Percentiles rank a stretch among this genome's conserved stretches.
Evolutionary conservation across 2,329 filamentous ascomycete species (phyloP).

Genomic region (Sclerotinia minor): DNA sequence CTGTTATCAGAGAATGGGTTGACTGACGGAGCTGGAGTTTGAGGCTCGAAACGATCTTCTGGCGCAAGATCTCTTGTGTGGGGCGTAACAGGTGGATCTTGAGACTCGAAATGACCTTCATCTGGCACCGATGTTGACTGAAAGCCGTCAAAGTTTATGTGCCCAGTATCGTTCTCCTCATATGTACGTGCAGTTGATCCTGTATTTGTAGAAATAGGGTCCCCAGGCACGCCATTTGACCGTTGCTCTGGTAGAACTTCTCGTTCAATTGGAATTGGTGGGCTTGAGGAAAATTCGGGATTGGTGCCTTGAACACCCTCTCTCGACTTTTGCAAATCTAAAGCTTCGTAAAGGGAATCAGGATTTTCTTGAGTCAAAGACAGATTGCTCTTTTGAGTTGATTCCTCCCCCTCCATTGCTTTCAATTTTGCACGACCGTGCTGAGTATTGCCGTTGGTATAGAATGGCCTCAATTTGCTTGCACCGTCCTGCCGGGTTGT

Average conservation of each 20-base stretch:
- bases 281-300: background rate
- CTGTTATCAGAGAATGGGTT: slow-evolving; percentile 40
- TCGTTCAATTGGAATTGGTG: background rate
- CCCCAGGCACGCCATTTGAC: background rate
- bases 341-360: slow-evolving; percentile 36
- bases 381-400: slow-evolving; percentile 36
- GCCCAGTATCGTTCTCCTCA: slow-evolving; percentile 36
- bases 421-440: background rate
- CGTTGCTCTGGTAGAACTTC: background rate
- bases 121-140: slow-evolving; percentile 15
- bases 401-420: slow-evolving; percentile 19
- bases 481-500: background rate
- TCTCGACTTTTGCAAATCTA: slow-evolving; percentile 24
- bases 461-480: background rate
- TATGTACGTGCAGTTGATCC: slow-evolving; percentile 38
- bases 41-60: slow-evolving; percentile 31
- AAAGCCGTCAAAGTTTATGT: slow-evolving; percentile 32
- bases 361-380: slow-evolving; percentile 40
- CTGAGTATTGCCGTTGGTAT: background rate
- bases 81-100: slow-evolving; percentile 30
- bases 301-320: slow-evolving; percentile 16
- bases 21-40: slow-evolving; percentile 37
- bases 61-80: background rate
- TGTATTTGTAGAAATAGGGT: slow-evolving; percentile 30
- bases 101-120: slow-evolving; percentile 27